These are phyloP conservation scores for Lagenidium sp. DNA, from an alignment of 352 stramenopile genomes.

Conservation along the genomic window DNA sequence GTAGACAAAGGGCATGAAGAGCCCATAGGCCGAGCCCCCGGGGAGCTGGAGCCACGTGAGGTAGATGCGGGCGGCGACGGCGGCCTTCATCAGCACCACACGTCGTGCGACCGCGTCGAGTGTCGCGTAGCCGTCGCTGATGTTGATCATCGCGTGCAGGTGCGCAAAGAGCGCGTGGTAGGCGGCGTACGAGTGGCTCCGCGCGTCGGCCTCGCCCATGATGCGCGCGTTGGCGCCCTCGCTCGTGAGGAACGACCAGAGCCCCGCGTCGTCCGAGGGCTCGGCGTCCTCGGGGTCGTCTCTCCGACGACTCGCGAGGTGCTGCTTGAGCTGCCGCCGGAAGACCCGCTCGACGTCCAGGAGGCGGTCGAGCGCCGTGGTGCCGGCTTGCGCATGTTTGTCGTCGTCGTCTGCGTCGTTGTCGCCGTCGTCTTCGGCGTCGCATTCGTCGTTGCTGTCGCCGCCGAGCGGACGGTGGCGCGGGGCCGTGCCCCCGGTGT, in stretches of 20 bases:
- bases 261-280: constrained; percentile 3
- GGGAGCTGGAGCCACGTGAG: constrained; percentile 74
- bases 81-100: constrained; percentile 36
- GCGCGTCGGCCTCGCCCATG: constrained; percentile 22
- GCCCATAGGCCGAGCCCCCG: constrained; percentile 64
- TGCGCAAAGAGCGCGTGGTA: constrained; percentile 62
- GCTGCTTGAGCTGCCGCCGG: constrained; percentile 36
- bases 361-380: constrained; percentile 35
- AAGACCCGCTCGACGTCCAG: constrained; percentile 43
- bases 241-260: constrained; percentile 51
- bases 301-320: constrained; percentile 9
- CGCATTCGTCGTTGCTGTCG: too few species aligned
- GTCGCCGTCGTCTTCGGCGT: constrained; percentile 13
- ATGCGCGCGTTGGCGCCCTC: constrained; percentile 16
- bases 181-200: constrained; percentile 20
- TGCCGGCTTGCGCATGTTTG: too few species aligned
- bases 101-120: constrained; percentile 26
- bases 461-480: constrained; percentile 9
- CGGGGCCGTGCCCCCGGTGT: constrained; percentile 54
- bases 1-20: constrained; percentile 85
- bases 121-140: constrained; percentile 42
- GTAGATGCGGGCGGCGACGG: constrained; percentile 70
- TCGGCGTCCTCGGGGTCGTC: not conserved
- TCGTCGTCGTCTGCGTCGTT: constrained; percentile 25
- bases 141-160: constrained; percentile 46